Base-by-base conservation (phyloP, 495 filamentous ascomycete genomes). In the Chaetomidium leptoderma region DNA sequence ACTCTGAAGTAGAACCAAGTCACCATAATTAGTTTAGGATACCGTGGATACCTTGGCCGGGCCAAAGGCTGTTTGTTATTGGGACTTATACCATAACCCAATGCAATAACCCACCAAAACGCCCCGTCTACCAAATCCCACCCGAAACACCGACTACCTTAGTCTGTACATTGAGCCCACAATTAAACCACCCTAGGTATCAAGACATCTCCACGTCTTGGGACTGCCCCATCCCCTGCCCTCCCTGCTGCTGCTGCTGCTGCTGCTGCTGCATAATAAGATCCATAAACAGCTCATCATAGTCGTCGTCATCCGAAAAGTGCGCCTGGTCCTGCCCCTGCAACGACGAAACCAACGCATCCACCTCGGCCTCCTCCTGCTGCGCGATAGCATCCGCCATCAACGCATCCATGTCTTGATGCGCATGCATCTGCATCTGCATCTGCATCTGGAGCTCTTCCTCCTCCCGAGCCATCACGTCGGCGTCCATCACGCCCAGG, bases 261-360 rank as follows among this genome's bases (percentile, higher is more conserved):
- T n/a, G 17, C 32, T 50, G 53, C 24, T 57, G 35, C 23, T 54
- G 42, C 23, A 17, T 10, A 4, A 70, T 37, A 8, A 70, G 39
- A 55, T 84, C 81, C 71, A 79, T 72, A 62, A 86, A 86, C 14
- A 87, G 63, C 51, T 67, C 65, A 66, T 87, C 82, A 55, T 85
- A 87, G 49, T 83, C 82, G 17, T 80, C 81, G 58, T 86, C 80
- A 40, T 82, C 81, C 39, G 77, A 80, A 29, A 72, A 72, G 2
- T 62, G 61, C 13, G 59, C 44, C 21, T 3, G 2, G 8, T 26
- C 26, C 23, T 21, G 40, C 49, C 24, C 27, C 33, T 61, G 49
- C 16, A 64, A 47, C 23, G 62, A 66, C 19, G 73, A 70, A 1
- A 86, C 51, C 55, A 86, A 60, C n/a, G 79, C 81, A 24, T 87